Conservation (phyloP, 768 basidiomycete genomes). For the Pholiota conissans region DNA sequence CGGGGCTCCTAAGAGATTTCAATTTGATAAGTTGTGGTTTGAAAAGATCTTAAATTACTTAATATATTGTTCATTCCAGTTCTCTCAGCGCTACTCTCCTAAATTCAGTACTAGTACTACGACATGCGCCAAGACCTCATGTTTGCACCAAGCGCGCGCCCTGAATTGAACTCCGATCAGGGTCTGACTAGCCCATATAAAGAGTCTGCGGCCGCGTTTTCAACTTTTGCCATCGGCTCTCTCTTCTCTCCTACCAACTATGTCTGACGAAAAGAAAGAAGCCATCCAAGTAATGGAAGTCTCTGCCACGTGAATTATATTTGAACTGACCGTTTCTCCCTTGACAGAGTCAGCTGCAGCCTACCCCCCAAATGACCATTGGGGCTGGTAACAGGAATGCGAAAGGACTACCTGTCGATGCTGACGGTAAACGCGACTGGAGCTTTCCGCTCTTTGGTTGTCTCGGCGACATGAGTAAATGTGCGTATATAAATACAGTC, state of each 20-base stretch:
- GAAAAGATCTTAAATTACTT: too few species aligned
- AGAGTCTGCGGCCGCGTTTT: too few species aligned
- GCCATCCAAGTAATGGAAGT: background rate
- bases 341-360: conserved; percentile 7
- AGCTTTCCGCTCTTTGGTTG: conserved; percentile 29
- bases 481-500: background rate
- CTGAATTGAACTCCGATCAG: too few species aligned
- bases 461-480: conserved; percentile 12
- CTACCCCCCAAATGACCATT: conserved; percentile 13
- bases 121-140: too few species aligned
- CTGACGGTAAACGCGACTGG: conserved; percentile 29
- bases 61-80: too few species aligned
- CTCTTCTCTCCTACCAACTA: background rate
- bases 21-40: too few species aligned
- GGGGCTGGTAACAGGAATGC: conserved; percentile 30
- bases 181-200: too few species aligned
- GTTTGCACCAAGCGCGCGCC: too few species aligned
- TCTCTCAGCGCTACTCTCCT: too few species aligned
- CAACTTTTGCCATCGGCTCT: background rate
- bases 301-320: background rate
- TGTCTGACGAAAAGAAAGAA: background rate
- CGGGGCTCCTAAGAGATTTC: too few species aligned
- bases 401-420: conserved; percentile 22
- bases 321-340: background rate
- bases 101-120: too few species aligned